phyloP scores from a whole-genome alignment of 352 stramenopile species.

The Globisporangium carolinianum region DNA sequence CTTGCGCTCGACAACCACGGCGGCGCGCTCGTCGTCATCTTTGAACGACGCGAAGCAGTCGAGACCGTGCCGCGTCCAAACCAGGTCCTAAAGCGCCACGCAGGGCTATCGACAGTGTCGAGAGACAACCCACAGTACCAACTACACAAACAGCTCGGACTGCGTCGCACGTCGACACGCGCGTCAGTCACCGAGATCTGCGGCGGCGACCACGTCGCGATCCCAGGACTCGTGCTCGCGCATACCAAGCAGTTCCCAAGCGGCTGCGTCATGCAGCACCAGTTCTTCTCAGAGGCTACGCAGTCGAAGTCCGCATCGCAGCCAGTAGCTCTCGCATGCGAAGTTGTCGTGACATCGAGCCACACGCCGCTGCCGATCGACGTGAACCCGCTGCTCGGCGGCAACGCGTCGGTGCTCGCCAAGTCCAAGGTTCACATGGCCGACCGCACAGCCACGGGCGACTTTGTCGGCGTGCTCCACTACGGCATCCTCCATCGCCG shows the following conservation, averaged over 20 bases:
- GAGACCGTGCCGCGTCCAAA: background rate
- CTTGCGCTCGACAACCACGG: conserved; percentile 25
- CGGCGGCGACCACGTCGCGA: conserved; percentile 22
- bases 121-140: conserved; percentile 2
- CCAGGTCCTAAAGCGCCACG: conserved; percentile 6
- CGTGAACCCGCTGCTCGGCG: conserved; percentile 9
- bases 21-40: conserved; percentile 27
- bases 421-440: conserved; percentile 13
- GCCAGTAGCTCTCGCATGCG: conserved; percentile 15
- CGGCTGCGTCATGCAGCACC: conserved; percentile 23
- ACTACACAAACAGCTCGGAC: conserved; percentile 11
- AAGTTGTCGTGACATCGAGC: conserved; percentile 21
- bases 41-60: conserved; percentile 9
- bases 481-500: conserved; percentile 22
- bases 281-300: conserved; percentile 12
- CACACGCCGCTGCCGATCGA: conserved; percentile 9
- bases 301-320: too few species aligned
- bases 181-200: conserved; percentile 24
- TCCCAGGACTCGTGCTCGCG: conserved; percentile 18
- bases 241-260: conserved; percentile 22
- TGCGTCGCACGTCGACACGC: conserved; percentile 6
- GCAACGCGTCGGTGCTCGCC: conserved; percentile 7
- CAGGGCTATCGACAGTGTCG: background rate
- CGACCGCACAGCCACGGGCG: conserved; percentile 29
- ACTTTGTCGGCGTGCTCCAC: conserved; percentile 31